phyloP scores from a whole-genome alignment of 306 rosid species.

The Crataegus laevigata region DNA sequence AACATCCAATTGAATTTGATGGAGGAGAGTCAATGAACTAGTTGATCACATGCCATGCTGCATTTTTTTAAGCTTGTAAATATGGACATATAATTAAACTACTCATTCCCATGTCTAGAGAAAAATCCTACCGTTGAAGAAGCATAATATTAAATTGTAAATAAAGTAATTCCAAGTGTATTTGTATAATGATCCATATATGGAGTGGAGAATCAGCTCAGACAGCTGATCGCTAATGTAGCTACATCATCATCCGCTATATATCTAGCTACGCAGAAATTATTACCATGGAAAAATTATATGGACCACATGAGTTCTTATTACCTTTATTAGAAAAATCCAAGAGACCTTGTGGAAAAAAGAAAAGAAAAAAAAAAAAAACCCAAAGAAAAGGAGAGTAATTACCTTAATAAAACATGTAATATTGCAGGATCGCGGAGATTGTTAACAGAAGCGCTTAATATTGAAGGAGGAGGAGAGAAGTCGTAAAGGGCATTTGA shows the following conservation, averaged over 20 bases:
- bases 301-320: not conserved
- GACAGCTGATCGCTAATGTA: not conserved
- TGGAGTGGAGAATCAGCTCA: not conserved
- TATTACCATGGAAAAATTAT: not conserved
- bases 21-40: not conserved
- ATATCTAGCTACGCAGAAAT: not conserved
- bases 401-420: not conserved
- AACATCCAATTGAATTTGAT: not conserved
- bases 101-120: not conserved
- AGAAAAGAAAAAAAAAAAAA: not conserved
- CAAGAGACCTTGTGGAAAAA: not conserved
- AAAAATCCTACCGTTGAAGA: not conserved
- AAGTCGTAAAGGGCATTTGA: not conserved
- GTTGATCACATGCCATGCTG: not conserved
- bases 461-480: not conserved
- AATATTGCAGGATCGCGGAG: not conserved
- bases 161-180: not conserved
- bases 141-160: not conserved
- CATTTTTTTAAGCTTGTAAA: not conserved
- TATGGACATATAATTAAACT: too few species aligned
- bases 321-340: not conserved
- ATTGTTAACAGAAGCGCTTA: not conserved
- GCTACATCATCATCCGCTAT: not conserved
- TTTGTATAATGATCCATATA: not conserved
- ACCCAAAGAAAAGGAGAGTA: not conserved